phyloP scores from a whole-genome alignment of 164 flowering plant genomes.

The Sedum album region DNA sequence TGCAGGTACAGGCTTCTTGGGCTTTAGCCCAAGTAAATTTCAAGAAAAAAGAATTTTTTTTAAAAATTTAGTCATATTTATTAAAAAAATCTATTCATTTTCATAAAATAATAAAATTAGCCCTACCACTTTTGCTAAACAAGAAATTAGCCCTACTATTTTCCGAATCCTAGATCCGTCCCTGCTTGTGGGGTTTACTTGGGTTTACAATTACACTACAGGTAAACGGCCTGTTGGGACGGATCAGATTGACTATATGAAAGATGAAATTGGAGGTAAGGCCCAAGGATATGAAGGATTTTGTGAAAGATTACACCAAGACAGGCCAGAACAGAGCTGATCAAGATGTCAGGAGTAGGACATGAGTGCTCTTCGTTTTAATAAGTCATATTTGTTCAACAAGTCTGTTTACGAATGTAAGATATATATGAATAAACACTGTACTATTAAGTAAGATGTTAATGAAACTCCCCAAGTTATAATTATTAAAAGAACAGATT shows the following conservation, averaged over 20 bases:
- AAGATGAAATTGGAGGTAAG: not conserved
- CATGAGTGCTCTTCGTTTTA: not conserved
- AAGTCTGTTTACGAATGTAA: not conserved
- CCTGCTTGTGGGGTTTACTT: conserved; percentile 3
- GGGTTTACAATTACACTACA: conserved; percentile 1
- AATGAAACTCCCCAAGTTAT: too few species aligned
- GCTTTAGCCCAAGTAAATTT: too few species aligned
- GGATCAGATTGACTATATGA: conserved; percentile 4
- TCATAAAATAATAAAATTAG: too few species aligned
- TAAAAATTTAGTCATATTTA: too few species aligned
- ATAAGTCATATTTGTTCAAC: not conserved
- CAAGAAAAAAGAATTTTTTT: too few species aligned
- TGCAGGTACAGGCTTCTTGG: too few species aligned
- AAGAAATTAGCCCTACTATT: too few species aligned
- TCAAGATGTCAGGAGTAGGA: not conserved
- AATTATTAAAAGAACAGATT: too few species aligned
- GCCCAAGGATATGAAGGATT: conserved; percentile 7
- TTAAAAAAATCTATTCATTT: too few species aligned
- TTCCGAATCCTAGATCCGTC: too few species aligned
- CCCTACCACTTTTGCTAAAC: too few species aligned
- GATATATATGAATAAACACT: not conserved
- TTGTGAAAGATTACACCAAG: not conserved
- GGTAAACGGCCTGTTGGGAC: not conserved
- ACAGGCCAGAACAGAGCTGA: not conserved
- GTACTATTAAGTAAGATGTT: too few species aligned